phyloP scores from a whole-genome alignment of 1,284 basidiomycete genomes.

The Psilocybe mexicana region DNA sequence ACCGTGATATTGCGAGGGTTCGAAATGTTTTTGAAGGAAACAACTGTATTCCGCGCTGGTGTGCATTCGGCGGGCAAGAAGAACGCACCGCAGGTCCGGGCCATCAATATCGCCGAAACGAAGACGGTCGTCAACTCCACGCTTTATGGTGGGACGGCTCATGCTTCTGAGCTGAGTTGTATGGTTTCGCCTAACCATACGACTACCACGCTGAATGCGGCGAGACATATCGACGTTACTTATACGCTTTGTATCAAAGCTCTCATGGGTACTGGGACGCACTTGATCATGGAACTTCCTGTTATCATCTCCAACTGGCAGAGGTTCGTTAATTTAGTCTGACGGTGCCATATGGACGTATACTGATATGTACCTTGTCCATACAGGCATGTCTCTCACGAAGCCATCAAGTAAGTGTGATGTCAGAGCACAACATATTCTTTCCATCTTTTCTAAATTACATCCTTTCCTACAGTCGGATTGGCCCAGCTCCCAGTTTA shows the following conservation, averaged over 20 bases:
- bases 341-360: background rate
- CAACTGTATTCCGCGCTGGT: constrained; percentile 65
- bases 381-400: constrained; percentile 58
- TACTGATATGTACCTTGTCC: constrained; percentile 7
- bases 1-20: constrained; percentile 75
- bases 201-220: constrained; percentile 74
- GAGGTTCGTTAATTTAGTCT: constrained; percentile 44
- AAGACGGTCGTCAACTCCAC: constrained; percentile 72
- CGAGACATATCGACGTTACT: constrained; percentile 78
- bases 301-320: constrained; percentile 83
- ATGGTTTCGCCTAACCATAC: constrained; percentile 70
- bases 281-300: constrained; percentile 70
- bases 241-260: constrained; percentile 79
- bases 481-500: constrained; percentile 67
- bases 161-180: constrained; percentile 69
- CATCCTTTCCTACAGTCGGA: constrained; percentile 47
- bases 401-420: constrained; percentile 57
- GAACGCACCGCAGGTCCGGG: constrained; percentile 56
- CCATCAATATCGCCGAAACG: constrained; percentile 56
- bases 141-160: constrained; percentile 68
- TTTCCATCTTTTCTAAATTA: constrained; percentile 2
- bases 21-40: constrained; percentile 77
- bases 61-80: constrained; percentile 55
- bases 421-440: background rate
- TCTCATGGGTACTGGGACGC: constrained; percentile 65